A percentile compares a stretch with the other conserved stretches of the same genome.
These are phyloP conservation scores for Pseudozyma sp. DNA, from an alignment of 1,284 basidiomycete genomes.

Conservation along the genomic window DNA sequence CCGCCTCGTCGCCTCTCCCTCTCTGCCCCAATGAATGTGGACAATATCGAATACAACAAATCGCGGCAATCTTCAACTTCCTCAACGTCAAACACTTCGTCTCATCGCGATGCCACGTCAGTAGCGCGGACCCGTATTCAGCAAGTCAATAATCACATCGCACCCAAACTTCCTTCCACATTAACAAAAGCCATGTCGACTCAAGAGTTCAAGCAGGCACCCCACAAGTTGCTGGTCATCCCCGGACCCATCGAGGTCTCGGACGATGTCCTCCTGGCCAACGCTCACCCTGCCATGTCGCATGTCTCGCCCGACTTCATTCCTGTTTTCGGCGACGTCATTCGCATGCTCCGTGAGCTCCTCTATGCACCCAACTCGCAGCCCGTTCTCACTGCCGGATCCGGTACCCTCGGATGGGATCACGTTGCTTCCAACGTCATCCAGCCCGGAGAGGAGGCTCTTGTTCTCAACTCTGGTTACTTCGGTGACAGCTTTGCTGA, in stretches of 20 bases:
- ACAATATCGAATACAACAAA: slow-evolving; percentile 18
- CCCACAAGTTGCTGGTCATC: slow-evolving; percentile 72
- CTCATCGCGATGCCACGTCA: slow-evolving; percentile 20
- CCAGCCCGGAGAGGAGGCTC: slow-evolving; percentile 80
- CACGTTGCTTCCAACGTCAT: slow-evolving; percentile 77
- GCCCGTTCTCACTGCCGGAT: slow-evolving; percentile 86
- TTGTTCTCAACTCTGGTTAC: slow-evolving; percentile 77
- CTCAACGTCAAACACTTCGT: slow-evolving; percentile 8
- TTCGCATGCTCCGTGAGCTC: slow-evolving; percentile 82
- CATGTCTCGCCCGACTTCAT: slow-evolving; percentile 94
- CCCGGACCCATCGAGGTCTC: slow-evolving; percentile 85
- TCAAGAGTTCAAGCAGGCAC: slow-evolving; percentile 61
- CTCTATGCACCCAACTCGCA: slow-evolving; percentile 73
- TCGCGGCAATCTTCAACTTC: slow-evolving; percentile 34
- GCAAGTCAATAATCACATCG: slow-evolving; percentile 41
- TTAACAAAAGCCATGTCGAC: slow-evolving; percentile 46
- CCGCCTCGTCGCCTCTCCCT: slow-evolving; percentile 37
- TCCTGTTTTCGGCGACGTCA: slow-evolving; percentile 87
- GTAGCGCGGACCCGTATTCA: slow-evolving; percentile 37
- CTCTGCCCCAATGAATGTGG: slow-evolving; percentile 31
- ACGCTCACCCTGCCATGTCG: slow-evolving; percentile 68
- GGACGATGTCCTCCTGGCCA: slow-evolving; percentile 75
- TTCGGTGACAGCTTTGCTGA: slow-evolving; percentile 68
- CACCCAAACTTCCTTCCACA: slow-evolving; percentile 49
- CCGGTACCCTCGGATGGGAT: slow-evolving; percentile 92